Percentiles rank a stretch among this genome's conserved stretches.
These are phyloP conservation scores for Hyaloscypha finlandica DNA, from an alignment of 495 filamentous ascomycete species.

Conservation along the genomic window DNA sequence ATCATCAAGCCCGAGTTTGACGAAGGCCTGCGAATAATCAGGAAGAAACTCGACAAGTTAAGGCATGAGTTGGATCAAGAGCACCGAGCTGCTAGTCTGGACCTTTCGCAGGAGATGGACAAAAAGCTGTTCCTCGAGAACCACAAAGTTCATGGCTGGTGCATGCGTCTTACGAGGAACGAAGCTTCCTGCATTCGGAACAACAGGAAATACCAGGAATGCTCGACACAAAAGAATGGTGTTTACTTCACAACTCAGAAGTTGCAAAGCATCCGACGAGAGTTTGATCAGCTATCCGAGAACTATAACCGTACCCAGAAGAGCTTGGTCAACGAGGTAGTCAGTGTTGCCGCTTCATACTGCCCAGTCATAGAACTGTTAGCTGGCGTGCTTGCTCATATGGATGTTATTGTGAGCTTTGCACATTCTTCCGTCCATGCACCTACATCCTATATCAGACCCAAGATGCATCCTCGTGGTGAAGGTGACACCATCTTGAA, in stretches of 20 bases:
- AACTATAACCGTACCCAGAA: constrained; percentile 96
- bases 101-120: constrained; percentile 90
- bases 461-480: constrained; percentile 88
- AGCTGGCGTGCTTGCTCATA: constrained; percentile 84
- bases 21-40: constrained; percentile 81
- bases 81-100: constrained; percentile 71
- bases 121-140: constrained; percentile 99
- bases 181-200: constrained; percentile 93
- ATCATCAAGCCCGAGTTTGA: constrained; percentile 99
- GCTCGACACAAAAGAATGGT: constrained; percentile 97
- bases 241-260: constrained; percentile 93
- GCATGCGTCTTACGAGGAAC: constrained; percentile 88
- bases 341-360: constrained; percentile 91
- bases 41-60: constrained; percentile 86
- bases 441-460: constrained; percentile 85
- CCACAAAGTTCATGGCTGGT: constrained; percentile 94
- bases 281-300: constrained; percentile 91
- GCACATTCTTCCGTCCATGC: constrained; percentile 94
- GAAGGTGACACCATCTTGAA: constrained; percentile 87
- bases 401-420: constrained; percentile 96
- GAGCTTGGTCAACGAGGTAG: constrained; percentile 89
- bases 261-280: constrained; percentile 81
- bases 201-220: constrained; percentile 87
- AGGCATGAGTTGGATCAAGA: constrained; percentile 82
- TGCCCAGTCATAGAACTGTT: constrained; percentile 90